phyloP scores from a whole-genome alignment of 495 filamentous ascomycete genomes.

The Rostrohypoxylon terebratum region DNA sequence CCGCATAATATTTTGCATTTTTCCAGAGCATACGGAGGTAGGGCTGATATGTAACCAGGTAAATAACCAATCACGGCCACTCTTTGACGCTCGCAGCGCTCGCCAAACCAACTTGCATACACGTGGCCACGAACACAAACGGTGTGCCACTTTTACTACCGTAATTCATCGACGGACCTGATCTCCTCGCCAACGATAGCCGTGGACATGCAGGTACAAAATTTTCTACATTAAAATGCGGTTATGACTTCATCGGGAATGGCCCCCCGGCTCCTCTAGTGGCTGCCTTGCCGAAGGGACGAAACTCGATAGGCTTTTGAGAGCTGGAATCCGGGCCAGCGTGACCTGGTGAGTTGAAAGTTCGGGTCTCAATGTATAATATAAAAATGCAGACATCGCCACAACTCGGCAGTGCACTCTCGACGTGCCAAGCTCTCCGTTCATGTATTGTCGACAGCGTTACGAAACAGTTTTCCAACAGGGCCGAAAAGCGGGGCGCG shows the following conservation, averaged over 20 bases:
- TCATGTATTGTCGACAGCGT: slow-evolving; percentile 37
- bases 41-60: slow-evolving; percentile 36
- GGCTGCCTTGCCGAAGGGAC: slow-evolving; percentile 11
- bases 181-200: slow-evolving; percentile 14
- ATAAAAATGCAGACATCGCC: slow-evolving; percentile 13
- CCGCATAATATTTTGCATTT: slow-evolving; percentile 3
- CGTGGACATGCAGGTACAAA: slow-evolving; percentile 33
- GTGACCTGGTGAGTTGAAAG: slow-evolving; percentile 2
- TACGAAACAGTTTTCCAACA: slow-evolving; percentile 1
- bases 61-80: slow-evolving; percentile 28
- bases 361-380: slow-evolving; percentile 14
- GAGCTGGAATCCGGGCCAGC: not conserved
- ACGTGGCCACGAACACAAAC: slow-evolving; percentile 37
- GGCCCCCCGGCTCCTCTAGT: not conserved
- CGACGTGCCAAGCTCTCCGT: slow-evolving; percentile 32
- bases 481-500: not conserved
- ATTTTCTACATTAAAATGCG: not conserved
- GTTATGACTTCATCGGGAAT: slow-evolving; percentile 22
- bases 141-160: slow-evolving; percentile 27
- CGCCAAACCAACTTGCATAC: slow-evolving; percentile 30
- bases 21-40: slow-evolving; percentile 12
- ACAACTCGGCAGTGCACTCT: slow-evolving; percentile 7
- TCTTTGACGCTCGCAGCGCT: slow-evolving; percentile 10
- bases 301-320: slow-evolving; percentile 10
- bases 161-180: slow-evolving; percentile 12